Base-by-base conservation (phyloP, 805 yeast genomes). In the Saturnispora mendoncae region DNA sequence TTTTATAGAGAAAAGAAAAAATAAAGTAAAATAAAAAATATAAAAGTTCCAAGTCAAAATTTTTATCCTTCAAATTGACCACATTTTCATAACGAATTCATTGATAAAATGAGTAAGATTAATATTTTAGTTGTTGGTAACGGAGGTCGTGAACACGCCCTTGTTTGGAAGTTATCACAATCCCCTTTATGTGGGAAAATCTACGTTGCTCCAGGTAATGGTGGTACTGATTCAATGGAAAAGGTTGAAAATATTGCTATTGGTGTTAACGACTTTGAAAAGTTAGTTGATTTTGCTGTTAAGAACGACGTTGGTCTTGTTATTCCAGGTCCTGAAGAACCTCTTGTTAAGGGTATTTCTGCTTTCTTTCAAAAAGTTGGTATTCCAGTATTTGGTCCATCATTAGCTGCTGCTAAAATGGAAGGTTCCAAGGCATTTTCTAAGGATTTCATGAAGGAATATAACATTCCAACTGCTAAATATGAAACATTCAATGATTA, bases 91-190 rank as follows among this genome's bases (percentile, higher is more conserved):
- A 8, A 14, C 13, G 4, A 5, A 7, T 5, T 32, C 19, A n/a
- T 14, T 19, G 25, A 9, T 23, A 35, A 14, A 24, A 18, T 28
- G 36, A 24, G 30, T 23, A 55, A 54, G 39, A 49, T 53, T 33
- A 85, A 83, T 60, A 64, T 92, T 51, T 77, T 92, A 47, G 80
- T 92, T 50, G 74, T 92, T 52, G 99, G 99, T 56, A 86, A 84
- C 66, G 99, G 99, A 60, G 99, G 98, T 52, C 87, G 99, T 70
- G 99, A 92, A 65, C 97, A 92, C 61, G 97, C 97, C 41, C 72
- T 92, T 46, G 84, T 85, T 13, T 88, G 96, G 96, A 84, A 82
- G 57, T 72, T 92, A 49, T 66, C 82, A 24, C 90, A 87, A 63
- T 85, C 96, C 27, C 65, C 76, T 29, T 62, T 73, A 34, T 95